Evolutionary conservation across 2,329 filamentous ascomycete species (phyloP).

Genomic region (Botrytis porri): DNA sequence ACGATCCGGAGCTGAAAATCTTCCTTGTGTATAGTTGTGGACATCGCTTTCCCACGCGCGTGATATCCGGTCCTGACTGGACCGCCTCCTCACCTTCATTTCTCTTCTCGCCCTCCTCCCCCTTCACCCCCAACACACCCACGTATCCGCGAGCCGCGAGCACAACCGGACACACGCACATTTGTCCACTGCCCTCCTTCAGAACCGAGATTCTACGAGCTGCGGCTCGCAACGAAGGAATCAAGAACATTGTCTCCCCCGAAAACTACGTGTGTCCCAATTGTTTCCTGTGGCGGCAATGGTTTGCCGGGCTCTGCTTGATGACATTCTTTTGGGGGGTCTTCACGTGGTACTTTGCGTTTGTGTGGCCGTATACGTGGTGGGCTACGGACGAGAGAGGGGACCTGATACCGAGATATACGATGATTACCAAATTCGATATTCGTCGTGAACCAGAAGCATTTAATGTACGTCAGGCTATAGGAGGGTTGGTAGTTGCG

Average conservation of each 20-base stretch:
- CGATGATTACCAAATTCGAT: neutral
- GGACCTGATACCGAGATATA: neutral
- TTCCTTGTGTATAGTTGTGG: neutral
- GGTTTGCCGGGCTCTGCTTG: neutral
- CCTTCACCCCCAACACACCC: neutral
- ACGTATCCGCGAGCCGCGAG: accelerated
- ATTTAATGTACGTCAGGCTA: neutral
- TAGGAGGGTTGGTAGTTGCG: neutral
- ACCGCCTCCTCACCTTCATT: neutral
- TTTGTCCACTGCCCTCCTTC: neutral
- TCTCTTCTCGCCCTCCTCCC: neutral
- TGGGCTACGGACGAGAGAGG: neutral
- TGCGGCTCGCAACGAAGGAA: neutral
- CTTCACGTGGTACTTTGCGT: neutral
- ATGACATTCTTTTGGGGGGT: neutral
- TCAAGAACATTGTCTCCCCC: neutral
- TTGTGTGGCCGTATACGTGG: neutral
- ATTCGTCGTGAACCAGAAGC: too few relatives aligned
- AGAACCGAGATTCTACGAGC: neutral
- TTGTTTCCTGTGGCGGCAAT: neutral
- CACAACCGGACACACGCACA: neutral
- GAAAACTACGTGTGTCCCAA: neutral
- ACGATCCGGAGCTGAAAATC: neutral
- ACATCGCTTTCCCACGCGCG: neutral
- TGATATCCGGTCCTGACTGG: neutral